phyloP scores from a whole-genome alignment of 768 basidiomycete species.

The Boletus pseudopeckii region DNA sequence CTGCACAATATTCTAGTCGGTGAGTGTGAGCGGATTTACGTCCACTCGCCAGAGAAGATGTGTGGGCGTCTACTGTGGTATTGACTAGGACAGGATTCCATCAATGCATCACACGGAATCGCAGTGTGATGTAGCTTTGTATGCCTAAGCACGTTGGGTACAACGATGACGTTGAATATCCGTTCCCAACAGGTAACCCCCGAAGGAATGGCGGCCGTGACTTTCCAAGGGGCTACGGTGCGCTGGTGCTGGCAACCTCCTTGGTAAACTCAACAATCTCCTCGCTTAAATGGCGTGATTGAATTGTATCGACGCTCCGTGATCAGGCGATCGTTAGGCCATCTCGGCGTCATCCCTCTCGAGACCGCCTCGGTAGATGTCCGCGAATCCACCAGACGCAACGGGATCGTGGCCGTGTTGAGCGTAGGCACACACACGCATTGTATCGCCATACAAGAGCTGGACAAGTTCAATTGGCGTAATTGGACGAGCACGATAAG shows the following conservation, averaged over 20 bases:
- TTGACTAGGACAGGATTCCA: neutral
- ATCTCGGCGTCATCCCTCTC: no score
- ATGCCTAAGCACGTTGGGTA: neutral
- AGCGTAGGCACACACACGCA: no score
- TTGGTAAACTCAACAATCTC: constrained; percentile 22
- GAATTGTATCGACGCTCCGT: neutral
- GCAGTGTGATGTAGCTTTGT: neutral
- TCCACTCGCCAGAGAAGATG: neutral
- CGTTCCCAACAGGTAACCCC: neutral
- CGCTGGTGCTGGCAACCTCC: neutral
- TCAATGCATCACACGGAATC: neutral
- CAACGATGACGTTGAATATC: neutral
- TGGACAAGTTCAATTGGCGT: no score
- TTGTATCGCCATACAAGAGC: no score
- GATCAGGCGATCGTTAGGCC: no score
- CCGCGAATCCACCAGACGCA: no score
- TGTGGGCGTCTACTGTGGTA: neutral
- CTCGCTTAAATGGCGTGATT: constrained; percentile 21
- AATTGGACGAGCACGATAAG: no score
- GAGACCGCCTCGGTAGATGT: no score
- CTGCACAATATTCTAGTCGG: neutral
- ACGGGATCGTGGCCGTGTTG: no score
- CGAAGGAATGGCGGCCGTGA: neutral
- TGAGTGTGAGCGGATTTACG: neutral
- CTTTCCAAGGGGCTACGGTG: no score